Base-by-base conservation (phyloP, 768 basidiomycete genomes). In the Lanmaoa rubissima region DNA sequence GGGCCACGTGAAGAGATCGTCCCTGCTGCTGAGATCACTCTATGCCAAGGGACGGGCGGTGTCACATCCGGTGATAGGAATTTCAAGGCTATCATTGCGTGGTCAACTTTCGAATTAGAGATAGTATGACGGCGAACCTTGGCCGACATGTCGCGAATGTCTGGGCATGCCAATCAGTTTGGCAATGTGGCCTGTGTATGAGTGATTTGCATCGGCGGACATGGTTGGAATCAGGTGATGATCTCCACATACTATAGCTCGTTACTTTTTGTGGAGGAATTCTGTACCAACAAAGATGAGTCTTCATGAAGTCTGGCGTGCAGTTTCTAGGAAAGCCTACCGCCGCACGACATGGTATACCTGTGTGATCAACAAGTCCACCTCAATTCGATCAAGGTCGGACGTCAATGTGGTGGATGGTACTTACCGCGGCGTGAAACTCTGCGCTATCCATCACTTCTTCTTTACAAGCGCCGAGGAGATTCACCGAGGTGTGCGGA, bases 1-100 rank as follows among this genome's bases (percentile, higher is more conserved):
- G 93, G 91, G 0, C 90, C 92, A 43, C 94, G 80, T 8, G 91
- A 93, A 2, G 92, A 92, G 61, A 91, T 88, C 1, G 77, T 73
- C 1, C 92, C 91, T 0, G 85, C 79, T 0, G 89, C 78, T 4
- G 82, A 79, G 14, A 93, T 76, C 5, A 93, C 89, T 32, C 91
- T 82, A 58, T 92, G 80, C 91, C 91, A 94, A 0, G 91, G 92
- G 1, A 93, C 82, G 8, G 87, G 84, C 0, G 87, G 86, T 26
- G 77, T 76, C 2, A 78, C 76, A 21, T 79, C 77, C 0, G 82
- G 79, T 0, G 83, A 80, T 5, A 92, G 71, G 61, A 85, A 88
- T 65, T 92, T 92, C 48, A 94, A 78, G n/a, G 91, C 90, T 93
- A 39, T 39, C 57, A 14, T 52, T 36, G 58, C 16, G 4, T 7